Conservation (phyloP, 2,329 filamentous ascomycete genomes). For the Lecanosticta acicola region DNA sequence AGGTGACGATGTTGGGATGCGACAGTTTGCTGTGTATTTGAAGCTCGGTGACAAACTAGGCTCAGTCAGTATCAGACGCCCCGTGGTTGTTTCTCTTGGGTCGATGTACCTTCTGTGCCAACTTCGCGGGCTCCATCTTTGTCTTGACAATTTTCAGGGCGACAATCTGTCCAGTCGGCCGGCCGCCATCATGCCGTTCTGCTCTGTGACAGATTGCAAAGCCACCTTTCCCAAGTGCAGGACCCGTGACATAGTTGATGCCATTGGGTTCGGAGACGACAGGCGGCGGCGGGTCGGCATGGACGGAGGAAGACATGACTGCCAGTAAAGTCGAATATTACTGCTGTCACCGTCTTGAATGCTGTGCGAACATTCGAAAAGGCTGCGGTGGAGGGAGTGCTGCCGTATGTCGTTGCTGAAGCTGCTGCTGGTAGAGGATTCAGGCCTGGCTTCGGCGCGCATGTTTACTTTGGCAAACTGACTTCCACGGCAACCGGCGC, state of each 20-base stretch:
- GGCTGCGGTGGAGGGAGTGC: not conserved
- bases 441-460: not conserved
- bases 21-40: slow-evolving; percentile 98
- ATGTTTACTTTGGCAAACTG: not conserved
- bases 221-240: slow-evolving; percentile 71
- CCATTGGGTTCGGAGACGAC: slow-evolving; percentile 66
- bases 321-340: not conserved
- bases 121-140: slow-evolving; percentile 70
- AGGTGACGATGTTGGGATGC: slow-evolving; percentile 92
- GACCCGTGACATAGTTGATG: slow-evolving; percentile 67
- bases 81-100: not conserved
- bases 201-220: slow-evolving; percentile 78
- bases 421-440: not conserved
- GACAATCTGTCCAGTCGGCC: slow-evolving; percentile 59
- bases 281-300: slow-evolving; percentile 47
- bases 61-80: slow-evolving; percentile 6
- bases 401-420: not conserved
- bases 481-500: not conserved
- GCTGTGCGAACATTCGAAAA: slow-evolving; percentile 2
- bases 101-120: slow-evolving; percentile 68
- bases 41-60: slow-evolving; percentile 69
- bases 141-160: slow-evolving; percentile 80
- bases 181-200: slow-evolving; percentile 52
- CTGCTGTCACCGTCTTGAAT: slow-evolving; percentile 3
- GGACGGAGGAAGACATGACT: slow-evolving; percentile 35